Evolutionary conservation across 371 early-diverging fungal genomes (phyloP).

Genomic region (Mortierella sp.): DNA sequence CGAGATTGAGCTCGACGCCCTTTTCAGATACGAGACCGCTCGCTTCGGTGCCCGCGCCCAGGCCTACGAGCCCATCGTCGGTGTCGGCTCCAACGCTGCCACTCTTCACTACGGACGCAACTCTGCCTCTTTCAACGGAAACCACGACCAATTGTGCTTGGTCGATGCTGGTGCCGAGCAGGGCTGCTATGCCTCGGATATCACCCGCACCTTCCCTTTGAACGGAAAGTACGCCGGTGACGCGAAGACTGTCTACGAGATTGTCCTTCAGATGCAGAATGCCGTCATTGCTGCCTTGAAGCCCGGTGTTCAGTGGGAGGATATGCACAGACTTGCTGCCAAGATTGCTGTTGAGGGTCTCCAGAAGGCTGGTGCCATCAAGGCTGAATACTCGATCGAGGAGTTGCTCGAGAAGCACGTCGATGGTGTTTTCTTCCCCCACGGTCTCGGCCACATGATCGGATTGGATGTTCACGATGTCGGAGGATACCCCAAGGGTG

Average conservation of each 20-base stretch:
- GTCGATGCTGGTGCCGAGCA: slow-evolving; percentile 93
- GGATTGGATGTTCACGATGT: slow-evolving; percentile 93
- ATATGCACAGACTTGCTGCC: slow-evolving; percentile 87
- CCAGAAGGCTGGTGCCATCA: slow-evolving; percentile 78
- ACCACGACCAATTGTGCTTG: slow-evolving; percentile 77
- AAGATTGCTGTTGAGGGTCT: slow-evolving; percentile 84
- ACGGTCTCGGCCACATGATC: slow-evolving; percentile 81
- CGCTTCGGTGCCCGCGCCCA: slow-evolving; percentile 80
- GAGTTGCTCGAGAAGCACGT: slow-evolving; percentile 79
- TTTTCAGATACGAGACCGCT: slow-evolving; percentile 82
- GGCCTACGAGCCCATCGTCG: slow-evolving; percentile 91
- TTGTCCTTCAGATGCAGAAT: slow-evolving; percentile 91
- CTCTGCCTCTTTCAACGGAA: slow-evolving; percentile 62
- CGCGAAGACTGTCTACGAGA: slow-evolving; percentile 83
- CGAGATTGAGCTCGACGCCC: slow-evolving; percentile 82
- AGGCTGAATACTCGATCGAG: slow-evolving; percentile 71
- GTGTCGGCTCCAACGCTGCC: slow-evolving; percentile 83
- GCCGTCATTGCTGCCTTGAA: slow-evolving; percentile 76
- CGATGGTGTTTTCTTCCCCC: slow-evolving; percentile 87
- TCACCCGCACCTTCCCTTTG: slow-evolving; percentile 92
- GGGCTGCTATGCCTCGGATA: slow-evolving; percentile 89
- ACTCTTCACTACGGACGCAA: slow-evolving; percentile 90
- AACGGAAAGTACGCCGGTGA: slow-evolving; percentile 84
- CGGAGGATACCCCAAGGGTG: slow-evolving; percentile 89
- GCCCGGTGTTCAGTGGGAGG: slow-evolving; percentile 91